A percentile compares a stretch with the other conserved stretches of the same genome.
phyloP scores from a whole-genome alignment of 345 rosid species.

The Citrus glauca region DNA sequence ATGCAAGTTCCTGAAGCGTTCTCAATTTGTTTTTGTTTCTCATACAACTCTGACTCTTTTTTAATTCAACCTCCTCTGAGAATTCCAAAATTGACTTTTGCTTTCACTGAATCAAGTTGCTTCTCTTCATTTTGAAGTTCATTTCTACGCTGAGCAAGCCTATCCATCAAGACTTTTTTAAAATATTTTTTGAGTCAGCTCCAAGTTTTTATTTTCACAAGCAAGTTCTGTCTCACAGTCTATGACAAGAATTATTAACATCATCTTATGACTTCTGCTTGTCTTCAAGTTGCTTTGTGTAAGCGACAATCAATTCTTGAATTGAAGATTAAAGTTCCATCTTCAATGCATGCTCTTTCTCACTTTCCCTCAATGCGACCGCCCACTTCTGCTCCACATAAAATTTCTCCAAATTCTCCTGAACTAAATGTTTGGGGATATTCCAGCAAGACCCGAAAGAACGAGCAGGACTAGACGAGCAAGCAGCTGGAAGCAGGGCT shows the following conservation, averaged over 20 bases:
- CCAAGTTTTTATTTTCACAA: background rate
- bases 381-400: no score
- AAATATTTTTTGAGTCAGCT: conserved; percentile 12
- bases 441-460: no score
- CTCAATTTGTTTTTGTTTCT: no score
- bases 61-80: no score
- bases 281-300: conserved; percentile 1
- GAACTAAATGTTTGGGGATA: no score
- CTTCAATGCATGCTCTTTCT: background rate
- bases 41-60: no score
- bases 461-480: no score
- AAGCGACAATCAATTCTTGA: background rate
- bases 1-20: no score
- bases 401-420: no score
- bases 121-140: background rate
- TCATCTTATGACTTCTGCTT: conserved; percentile 11
- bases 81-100: no score
- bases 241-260: conserved; percentile 3
- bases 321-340: no score
- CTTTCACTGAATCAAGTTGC: background rate
- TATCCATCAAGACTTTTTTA: background rate
- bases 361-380: background rate
- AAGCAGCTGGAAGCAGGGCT: no score
- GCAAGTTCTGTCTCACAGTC: conserved; percentile 3
- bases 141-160: background rate